Conservation (phyloP, 805 yeast species). For the Wickerhamomyces canadensis region DNA sequence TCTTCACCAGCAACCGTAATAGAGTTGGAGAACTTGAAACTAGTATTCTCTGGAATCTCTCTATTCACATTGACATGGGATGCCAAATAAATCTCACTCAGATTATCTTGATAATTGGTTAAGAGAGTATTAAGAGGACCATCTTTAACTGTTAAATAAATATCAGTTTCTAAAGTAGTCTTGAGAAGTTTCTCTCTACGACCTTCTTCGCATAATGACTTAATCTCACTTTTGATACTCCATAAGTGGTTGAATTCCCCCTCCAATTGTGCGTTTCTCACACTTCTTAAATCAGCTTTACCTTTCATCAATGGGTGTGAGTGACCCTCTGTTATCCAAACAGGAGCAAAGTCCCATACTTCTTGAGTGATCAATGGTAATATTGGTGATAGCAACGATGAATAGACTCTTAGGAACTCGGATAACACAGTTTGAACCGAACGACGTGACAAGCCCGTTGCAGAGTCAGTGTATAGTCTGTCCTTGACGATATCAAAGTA, state of each 20-base stretch:
- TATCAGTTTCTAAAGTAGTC: constrained; percentile 55
- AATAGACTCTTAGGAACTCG: constrained; percentile 53
- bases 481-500: constrained; percentile 89
- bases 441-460: constrained; percentile 43
- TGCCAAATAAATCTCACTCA: constrained; percentile 56
- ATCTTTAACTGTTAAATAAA: constrained; percentile 30
- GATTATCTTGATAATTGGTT: constrained; percentile 28
- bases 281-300: constrained; percentile 16
- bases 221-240: constrained; percentile 42
- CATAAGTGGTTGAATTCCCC: constrained; percentile 40
- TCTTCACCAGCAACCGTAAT: constrained; percentile 26
- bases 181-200: constrained; percentile 42
- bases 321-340: constrained; percentile 16
- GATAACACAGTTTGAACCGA: constrained; percentile 61
- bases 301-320: constrained; percentile 17
- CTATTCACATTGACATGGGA: constrained; percentile 46
- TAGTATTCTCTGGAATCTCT: constrained; percentile 6
- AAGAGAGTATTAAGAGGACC: constrained; percentile 9
- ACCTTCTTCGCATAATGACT: constrained; percentile 50
- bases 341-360: constrained; percentile 61
- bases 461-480: constrained; percentile 65
- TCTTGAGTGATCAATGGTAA: constrained; percentile 85
- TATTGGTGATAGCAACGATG: constrained; percentile 72
- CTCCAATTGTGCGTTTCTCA: constrained; percentile 31
- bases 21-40: constrained; percentile 26